Percentiles rank a stretch among this genome's conserved stretches.
phyloP scores from a whole-genome alignment of 257 asterid genomes.

The Nicotiana paniculata region DNA sequence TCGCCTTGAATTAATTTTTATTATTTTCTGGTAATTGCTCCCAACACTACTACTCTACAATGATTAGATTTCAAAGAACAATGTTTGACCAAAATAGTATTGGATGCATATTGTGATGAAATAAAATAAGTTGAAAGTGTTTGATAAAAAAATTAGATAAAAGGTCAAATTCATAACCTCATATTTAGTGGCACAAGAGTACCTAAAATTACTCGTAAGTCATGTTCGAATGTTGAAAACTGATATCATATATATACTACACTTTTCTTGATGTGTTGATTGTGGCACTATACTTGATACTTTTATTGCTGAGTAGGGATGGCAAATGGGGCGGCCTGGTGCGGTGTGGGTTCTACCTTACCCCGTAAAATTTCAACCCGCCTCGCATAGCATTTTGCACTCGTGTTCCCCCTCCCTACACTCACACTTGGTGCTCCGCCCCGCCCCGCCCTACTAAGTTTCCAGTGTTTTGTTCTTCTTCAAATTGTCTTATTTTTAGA shows the following conservation, averaged over 20 bases:
- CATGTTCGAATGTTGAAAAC: not conserved
- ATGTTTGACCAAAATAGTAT: not conserved
- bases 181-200: not conserved
- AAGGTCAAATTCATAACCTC: not conserved
- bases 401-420: no score
- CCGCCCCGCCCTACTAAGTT: no score
- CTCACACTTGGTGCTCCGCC: no score
- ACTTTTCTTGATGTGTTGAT: not conserved
- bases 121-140: not conserved
- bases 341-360: no score
- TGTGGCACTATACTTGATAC: not conserved
- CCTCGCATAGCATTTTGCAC: no score
- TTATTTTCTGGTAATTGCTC: not conserved
- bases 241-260: not conserved
- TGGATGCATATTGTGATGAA: not conserved
- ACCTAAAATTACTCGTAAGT: not conserved
- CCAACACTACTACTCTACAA: not conserved
- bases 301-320: not conserved
- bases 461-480: no score
- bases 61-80: not conserved
- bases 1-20: not conserved
- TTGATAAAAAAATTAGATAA: not conserved
- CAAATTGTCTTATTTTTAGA: no score
- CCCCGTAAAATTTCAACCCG: no score
- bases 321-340: no score